Percentiles rank a stretch among this genome's conserved stretches.
Evolutionary conservation across 2,329 filamentous ascomycete species (phyloP).

Genomic region (Pseudogymnoascus sp.): DNA sequence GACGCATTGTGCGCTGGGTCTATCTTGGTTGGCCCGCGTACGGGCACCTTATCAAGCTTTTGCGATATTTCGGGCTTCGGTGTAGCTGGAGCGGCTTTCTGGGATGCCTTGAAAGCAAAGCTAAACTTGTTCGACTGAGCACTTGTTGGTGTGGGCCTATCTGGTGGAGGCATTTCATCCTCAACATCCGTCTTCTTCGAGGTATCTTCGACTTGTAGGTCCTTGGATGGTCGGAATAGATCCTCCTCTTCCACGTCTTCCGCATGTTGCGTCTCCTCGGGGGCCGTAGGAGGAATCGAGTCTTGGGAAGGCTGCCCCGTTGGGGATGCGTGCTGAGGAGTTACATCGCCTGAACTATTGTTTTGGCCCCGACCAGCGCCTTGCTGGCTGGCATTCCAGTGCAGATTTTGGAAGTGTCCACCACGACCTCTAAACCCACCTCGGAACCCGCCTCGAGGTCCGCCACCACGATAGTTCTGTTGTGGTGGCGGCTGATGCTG

Average conservation of each 20-base stretch:
- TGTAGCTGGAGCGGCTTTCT: constrained; percentile 46
- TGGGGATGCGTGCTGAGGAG: constrained; percentile 27
- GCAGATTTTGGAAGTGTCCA: constrained; percentile 56
- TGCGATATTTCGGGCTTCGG: constrained; percentile 59
- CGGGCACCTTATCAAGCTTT: constrained; percentile 51
- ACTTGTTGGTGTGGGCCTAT: constrained; percentile 39
- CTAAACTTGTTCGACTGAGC: constrained; percentile 65
- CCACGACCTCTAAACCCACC: constrained; percentile 36
- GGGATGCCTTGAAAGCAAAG: constrained; percentile 80
- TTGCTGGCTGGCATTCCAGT: constrained; percentile 58
- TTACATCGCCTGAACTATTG: constrained; percentile 31
- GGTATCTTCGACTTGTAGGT: constrained; percentile 55
- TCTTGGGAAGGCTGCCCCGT: constrained; percentile 23
- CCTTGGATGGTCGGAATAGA: constrained; percentile 55
- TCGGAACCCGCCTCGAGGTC: background rate
- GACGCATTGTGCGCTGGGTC: constrained; percentile 17
- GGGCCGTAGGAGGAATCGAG: constrained; percentile 15
- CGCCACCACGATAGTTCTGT: constrained; percentile 26
- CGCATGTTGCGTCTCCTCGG: constrained; percentile 27
- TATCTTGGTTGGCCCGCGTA: constrained; percentile 13
- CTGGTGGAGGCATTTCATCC: constrained; percentile 48
- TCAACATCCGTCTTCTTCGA: constrained; percentile 39
- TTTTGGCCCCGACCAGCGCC: constrained; percentile 41
- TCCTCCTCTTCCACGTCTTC: constrained; percentile 32
- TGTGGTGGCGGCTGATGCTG: constrained; percentile 42